Percentiles rank a stretch among this genome's conserved stretches.
Evolutionary conservation across 2,329 filamentous ascomycete species (phyloP).

Genomic region (Pseudogymnoascus destructans): DNA sequence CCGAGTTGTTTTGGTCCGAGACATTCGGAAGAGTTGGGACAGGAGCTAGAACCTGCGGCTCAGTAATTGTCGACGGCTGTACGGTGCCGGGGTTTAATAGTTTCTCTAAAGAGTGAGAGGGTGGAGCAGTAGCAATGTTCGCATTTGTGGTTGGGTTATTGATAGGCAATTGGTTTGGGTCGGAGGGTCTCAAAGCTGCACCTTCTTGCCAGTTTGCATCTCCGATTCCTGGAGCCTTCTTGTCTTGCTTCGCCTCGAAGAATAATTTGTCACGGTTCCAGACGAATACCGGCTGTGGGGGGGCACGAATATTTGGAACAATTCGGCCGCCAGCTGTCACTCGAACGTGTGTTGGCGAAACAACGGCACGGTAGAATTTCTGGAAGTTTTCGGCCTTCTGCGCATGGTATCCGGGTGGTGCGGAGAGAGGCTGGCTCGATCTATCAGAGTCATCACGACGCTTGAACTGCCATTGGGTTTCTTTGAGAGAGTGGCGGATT

Average conservation of each 20-base stretch:
- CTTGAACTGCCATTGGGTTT: constrained; percentile 22
- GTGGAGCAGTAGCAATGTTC: constrained; percentile 4
- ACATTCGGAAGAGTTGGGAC: not conserved
- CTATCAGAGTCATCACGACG: constrained; percentile 22
- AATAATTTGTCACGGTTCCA: constrained; percentile 20
- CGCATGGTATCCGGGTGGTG: constrained; percentile 38
- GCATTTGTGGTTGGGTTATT: not conserved
- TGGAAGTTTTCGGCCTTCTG: constrained; percentile 54
- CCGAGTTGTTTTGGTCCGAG: not conserved
- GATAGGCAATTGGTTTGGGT: constrained; percentile 4
- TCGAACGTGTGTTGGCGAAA: constrained; percentile 52
- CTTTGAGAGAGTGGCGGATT: not conserved
- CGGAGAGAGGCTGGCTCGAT: constrained; percentile 36
- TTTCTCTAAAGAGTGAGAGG: not conserved
- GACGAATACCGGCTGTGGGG: constrained; percentile 19
- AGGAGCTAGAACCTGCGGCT: not conserved
- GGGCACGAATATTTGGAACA: constrained; percentile 46
- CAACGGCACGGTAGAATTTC: constrained; percentile 54
- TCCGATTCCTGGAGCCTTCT: not conserved
- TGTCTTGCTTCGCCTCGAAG: constrained; percentile 16
- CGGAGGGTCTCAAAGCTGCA: not conserved
- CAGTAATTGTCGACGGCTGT: not conserved
- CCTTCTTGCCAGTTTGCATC: not conserved
- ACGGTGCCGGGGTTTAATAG: not conserved
- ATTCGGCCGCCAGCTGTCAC: constrained; percentile 56